Percentiles rank a stretch among this genome's conserved stretches.
phyloP scores from a whole-genome alignment of 495 filamentous ascomycete genomes.

The Aspergillus heteromorphus region DNA sequence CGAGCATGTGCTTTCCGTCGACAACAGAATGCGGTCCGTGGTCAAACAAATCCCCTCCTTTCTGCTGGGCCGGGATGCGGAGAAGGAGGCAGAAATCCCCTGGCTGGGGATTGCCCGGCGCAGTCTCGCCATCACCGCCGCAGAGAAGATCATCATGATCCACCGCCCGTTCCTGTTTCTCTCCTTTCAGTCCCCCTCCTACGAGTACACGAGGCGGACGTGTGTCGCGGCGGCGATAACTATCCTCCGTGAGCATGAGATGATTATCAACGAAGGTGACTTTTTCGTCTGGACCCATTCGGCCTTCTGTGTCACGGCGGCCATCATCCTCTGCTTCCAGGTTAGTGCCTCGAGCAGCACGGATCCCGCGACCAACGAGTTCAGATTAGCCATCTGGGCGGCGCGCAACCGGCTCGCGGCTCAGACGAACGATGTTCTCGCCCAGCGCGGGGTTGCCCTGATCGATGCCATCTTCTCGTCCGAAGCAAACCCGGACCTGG shows the following conservation, averaged over 20 bases:
- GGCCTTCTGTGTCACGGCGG: constrained; percentile 27
- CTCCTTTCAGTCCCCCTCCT: constrained; percentile 37
- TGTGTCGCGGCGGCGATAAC: constrained; percentile 42
- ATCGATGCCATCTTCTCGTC: constrained; percentile 27
- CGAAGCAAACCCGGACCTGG: constrained; percentile 15
- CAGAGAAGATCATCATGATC: constrained; percentile 50
- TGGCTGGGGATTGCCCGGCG: constrained; percentile 37
- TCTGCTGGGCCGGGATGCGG: constrained; percentile 20
- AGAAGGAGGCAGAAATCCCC: constrained; percentile 30
- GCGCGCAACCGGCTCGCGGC: constrained; percentile 23
- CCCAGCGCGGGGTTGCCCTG: constrained; percentile 27
- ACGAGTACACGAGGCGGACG: constrained; percentile 36
- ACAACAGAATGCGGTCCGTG: constrained; percentile 37
- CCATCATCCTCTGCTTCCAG: constrained; percentile 29
- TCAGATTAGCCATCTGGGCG: constrained; percentile 19
- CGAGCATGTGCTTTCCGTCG: constrained; percentile 37
- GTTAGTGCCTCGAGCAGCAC: constrained; percentile 14
- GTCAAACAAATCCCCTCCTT: constrained; percentile 28
- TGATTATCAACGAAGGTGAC: constrained; percentile 26
- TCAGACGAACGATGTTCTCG: constrained; percentile 20
- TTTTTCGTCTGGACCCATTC: constrained; percentile 30
- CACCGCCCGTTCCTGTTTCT: constrained; percentile 42
- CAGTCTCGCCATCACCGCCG: constrained; percentile 37
- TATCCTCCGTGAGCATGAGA: constrained; percentile 39
- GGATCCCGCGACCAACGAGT: constrained; percentile 2